Percentiles rank a stretch among this genome's conserved stretches.
Conservation (phyloP, 306 rosid species). For the Astragalus membranaceus region DNA sequence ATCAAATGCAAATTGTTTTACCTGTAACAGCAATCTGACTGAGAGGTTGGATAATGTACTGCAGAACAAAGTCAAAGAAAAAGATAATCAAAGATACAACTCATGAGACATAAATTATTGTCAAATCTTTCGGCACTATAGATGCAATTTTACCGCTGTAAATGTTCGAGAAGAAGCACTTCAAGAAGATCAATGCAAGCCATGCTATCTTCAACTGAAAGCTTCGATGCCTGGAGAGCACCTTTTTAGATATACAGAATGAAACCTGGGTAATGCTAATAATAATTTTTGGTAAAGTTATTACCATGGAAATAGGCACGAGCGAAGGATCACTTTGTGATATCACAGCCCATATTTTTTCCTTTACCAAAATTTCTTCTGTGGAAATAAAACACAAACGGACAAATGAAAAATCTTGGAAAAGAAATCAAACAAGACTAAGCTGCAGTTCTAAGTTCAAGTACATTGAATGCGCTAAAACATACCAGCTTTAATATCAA, state of each 20-base stretch:
- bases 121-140: neutral
- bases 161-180: conserved; percentile 67
- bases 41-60: conserved; percentile 66
- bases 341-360: conserved; percentile 77
- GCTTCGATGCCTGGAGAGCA: conserved; percentile 67
- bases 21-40: conserved; percentile 63
- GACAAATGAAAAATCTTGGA: conserved; percentile 7
- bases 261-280: neutral
- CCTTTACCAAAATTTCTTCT: conserved; percentile 82
- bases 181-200: conserved; percentile 80
- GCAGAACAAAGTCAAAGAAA: conserved; percentile 29
- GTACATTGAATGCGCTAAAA: conserved; percentile 9
- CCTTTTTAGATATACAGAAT: conserved; percentile 10
- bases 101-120: neutral
- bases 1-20: conserved; percentile 23
- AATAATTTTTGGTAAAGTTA: conserved; percentile 12
- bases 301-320: conserved; percentile 74
- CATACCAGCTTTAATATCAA: conserved; percentile 93
- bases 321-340: conserved; percentile 90
- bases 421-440: neutral
- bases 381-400: conserved; percentile 11
- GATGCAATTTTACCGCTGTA: conserved; percentile 43
- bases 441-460: conserved; percentile 2
- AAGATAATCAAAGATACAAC: conserved; percentile 5
- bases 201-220: conserved; percentile 71